Evolutionary conservation across 2,329 filamentous ascomycete species (phyloP).

Genomic region (Grosmannia penicillata): DNA sequence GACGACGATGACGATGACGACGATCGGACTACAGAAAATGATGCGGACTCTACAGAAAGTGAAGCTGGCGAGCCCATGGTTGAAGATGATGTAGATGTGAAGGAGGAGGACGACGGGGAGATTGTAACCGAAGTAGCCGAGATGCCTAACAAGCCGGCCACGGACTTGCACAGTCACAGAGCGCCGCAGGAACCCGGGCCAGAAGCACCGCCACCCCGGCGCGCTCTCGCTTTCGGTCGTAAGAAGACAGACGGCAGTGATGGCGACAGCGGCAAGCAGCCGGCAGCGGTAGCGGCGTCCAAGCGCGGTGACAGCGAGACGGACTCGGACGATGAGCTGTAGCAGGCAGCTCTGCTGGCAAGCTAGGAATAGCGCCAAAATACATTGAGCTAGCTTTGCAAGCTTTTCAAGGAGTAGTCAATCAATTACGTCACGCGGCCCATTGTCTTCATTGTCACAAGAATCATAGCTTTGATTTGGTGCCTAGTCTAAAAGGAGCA

Average conservation of each 20-base stretch:
- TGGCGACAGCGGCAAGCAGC: conserved; percentile 5
- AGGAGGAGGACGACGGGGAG: conserved; percentile 1
- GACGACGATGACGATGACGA: conserved; percentile 10
- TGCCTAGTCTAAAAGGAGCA: too few relatives aligned
- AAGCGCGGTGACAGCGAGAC: conserved; percentile 25
- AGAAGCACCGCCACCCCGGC: conserved; percentile 14
- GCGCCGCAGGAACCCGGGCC: conserved; percentile 8
- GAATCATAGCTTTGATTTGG: too few relatives aligned
- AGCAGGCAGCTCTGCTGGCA: too few relatives aligned
- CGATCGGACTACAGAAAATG: conserved; percentile 17
- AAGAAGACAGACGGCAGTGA: neutral
- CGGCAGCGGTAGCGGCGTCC: conserved; percentile 15
- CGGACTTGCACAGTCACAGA: too few relatives aligned
- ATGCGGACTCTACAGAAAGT: conserved; percentile 27
- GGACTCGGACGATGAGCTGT: conserved; percentile 41
- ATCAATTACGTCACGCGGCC: too few relatives aligned
- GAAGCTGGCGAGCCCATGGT: conserved; percentile 19
- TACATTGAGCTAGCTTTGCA: too few relatives aligned
- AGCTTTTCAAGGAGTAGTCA: too few relatives aligned
- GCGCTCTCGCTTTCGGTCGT: conserved; percentile 10
- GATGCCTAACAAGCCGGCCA: too few relatives aligned
- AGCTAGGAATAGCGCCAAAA: too few relatives aligned
- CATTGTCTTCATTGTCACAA: too few relatives aligned
- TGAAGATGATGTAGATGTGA: neutral
- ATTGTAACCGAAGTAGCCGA: too few relatives aligned